Conservation (phyloP, 345 rosid genomes). For the Salix suchowensis region DNA sequence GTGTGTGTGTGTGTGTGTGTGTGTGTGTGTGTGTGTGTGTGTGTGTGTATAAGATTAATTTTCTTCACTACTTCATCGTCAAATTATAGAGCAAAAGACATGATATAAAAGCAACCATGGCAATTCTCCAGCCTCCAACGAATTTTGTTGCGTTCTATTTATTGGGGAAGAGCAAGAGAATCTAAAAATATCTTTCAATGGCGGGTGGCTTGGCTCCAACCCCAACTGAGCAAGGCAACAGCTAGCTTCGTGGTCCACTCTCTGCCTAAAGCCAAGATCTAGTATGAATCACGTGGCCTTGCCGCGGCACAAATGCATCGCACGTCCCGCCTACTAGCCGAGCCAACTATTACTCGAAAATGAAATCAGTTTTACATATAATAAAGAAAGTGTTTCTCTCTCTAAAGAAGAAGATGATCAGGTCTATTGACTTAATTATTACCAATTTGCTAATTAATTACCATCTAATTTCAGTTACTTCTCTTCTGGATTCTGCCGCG, state of each 20-base stretch:
- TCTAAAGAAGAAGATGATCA: no score
- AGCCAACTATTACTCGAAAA: no score
- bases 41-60: background rate
- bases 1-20: no score
- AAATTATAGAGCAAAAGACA: background rate
- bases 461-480: no score
- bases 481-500: no score
- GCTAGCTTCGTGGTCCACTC: background rate
- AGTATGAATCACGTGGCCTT: background rate
- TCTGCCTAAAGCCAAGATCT: no score
- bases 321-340: background rate
- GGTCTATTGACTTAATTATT: no score
- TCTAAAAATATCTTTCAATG: constrained; percentile 1
- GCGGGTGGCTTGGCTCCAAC: background rate
- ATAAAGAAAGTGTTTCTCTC: no score
- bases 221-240: background rate
- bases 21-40: no score
- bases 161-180: constrained; percentile 12
- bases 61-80: background rate
- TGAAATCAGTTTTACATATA: no score
- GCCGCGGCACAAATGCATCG: background rate
- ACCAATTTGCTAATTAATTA: no score
- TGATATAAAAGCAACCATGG: background rate
- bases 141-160: constrained; percentile 28
- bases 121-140: constrained; percentile 8